These are phyloP conservation scores for Ophiocordyceps camponoti-leonardi DNA, from an alignment of 2,329 filamentous ascomycete genomes.

Conservation along the genomic window DNA sequence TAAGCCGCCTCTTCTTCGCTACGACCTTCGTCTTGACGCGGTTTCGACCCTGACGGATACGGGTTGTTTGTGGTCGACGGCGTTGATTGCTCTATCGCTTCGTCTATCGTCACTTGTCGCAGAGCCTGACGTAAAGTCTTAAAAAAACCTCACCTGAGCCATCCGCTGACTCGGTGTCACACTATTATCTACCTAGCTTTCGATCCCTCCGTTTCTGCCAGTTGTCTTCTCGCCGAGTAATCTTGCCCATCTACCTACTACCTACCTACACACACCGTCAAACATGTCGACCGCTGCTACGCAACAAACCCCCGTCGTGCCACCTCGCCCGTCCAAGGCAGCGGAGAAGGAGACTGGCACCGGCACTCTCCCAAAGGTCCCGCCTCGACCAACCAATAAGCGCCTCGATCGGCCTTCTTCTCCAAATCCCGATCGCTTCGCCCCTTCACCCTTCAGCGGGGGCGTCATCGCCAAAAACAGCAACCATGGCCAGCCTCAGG, in stretches of 20 bases:
- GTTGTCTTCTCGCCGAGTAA: not conserved
- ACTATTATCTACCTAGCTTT: not conserved
- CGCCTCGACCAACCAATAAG: conserved; percentile 57
- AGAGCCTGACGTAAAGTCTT: not conserved
- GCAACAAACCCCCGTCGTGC: conserved; percentile 33
- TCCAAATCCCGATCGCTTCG: conserved; percentile 61
- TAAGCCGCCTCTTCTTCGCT: not conserved
- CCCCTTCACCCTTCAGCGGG: conserved; percentile 74
- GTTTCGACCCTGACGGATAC: not conserved
- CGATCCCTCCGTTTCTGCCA: not conserved
- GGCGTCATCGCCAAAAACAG: conserved; percentile 31
- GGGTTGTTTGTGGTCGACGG: not conserved
- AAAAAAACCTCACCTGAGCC: not conserved
- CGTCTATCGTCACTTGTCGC: not conserved
- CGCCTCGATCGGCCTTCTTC: conserved; percentile 62
- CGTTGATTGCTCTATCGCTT: not conserved
- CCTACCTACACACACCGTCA: not conserved
- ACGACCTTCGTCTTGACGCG: not conserved
- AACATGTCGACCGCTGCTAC: conserved; percentile 33
- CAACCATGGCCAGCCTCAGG: conserved; percentile 17
- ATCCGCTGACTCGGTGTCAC: not conserved
- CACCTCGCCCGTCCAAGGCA: conserved; percentile 35
- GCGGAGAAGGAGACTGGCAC: conserved; percentile 25
- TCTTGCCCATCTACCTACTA: not conserved
- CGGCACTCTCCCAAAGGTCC: conserved; percentile 45